A percentile compares a stretch with the other conserved stretches of the same genome.
Evolutionary conservation across 1,139 yeast species (phyloP).

Genomic region (Sporopachydermia cereana): DNA sequence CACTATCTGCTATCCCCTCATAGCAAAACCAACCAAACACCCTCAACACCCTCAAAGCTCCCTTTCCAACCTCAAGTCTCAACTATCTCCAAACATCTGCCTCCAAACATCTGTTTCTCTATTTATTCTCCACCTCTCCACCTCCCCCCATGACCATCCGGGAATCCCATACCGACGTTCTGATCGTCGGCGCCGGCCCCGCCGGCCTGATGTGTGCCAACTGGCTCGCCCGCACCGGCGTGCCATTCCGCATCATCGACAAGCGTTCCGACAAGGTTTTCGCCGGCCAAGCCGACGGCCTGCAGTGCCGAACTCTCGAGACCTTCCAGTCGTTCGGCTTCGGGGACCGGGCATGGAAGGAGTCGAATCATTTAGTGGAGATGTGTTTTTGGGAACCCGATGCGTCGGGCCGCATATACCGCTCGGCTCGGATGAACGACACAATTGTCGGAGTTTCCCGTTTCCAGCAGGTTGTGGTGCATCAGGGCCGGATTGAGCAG

Average conservation of each 20-base stretch:
- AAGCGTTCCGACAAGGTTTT: conserved; percentile 22
- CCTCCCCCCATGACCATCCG: conserved; percentile 10
- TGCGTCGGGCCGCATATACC: conserved; percentile 12
- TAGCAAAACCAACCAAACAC: neutral
- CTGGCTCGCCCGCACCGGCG: conserved; percentile 25
- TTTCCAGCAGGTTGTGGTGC: conserved; percentile 24
- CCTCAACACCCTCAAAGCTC: too few relatives aligned
- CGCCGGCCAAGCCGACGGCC: conserved; percentile 30
- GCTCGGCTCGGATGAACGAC: conserved; percentile 23
- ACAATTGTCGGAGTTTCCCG: conserved; percentile 24
- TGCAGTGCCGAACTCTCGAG: conserved; percentile 25
- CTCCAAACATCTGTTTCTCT: too few relatives aligned
- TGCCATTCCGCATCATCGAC: conserved; percentile 24
- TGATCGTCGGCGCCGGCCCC: conserved; percentile 30
- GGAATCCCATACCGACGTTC: conserved; percentile 24
- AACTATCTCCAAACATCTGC: neutral
- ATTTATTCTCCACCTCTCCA: neutral
- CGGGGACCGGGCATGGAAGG: conserved; percentile 23
- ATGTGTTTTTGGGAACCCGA: conserved; percentile 21
- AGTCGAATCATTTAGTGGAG: conserved; percentile 23
- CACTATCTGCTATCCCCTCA: too few relatives aligned
- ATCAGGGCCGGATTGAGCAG: conserved; percentile 26
- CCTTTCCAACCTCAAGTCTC: neutral
- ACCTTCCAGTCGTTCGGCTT: conserved; percentile 25
- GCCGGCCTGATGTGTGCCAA: conserved; percentile 23